Conservation (phyloP, 805 yeast genomes). For the Candida montana region DNA sequence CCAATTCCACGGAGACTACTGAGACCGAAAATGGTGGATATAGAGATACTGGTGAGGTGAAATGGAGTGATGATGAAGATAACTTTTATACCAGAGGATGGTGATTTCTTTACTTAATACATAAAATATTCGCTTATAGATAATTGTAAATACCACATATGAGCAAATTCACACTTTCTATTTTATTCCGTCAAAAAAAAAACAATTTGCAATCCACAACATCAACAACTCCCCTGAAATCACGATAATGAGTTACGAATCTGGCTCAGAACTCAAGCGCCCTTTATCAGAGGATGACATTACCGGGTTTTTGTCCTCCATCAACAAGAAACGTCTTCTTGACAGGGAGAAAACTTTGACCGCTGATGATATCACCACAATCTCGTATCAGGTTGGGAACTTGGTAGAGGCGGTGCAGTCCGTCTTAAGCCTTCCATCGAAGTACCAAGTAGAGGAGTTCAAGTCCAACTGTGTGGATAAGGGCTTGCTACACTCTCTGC, state of each 20-base stretch:
- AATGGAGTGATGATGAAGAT: conserved; percentile 20
- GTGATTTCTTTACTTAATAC: conserved; percentile 8
- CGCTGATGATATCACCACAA: not conserved
- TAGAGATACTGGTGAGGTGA: conserved; percentile 11
- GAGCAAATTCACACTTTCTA: not conserved
- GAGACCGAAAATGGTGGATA: conserved; percentile 2
- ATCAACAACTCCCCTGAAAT: too few relatives aligned
- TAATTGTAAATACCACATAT: not conserved
- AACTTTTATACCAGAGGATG: conserved; percentile 26
- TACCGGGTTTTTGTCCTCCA: not conserved
- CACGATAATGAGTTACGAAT: too few relatives aligned
- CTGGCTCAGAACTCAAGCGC: not conserved
- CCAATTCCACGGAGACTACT: not conserved
- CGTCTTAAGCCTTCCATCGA: conserved; percentile 4
- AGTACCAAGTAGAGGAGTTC: conserved; percentile 6
- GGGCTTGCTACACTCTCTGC: not conserved
- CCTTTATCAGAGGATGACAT: not conserved
- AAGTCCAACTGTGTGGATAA: conserved; percentile 1
- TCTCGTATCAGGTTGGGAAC: not conserved
- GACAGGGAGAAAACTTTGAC: not conserved
- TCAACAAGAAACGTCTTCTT: not conserved
- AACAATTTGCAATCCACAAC: too few relatives aligned
- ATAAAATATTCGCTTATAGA: too few relatives aligned
- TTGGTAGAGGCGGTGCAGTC: conserved; percentile 1
- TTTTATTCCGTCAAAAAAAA: too few relatives aligned